Conservation (phyloP, 805 yeast genomes). For the Debaryomyces maramus region DNA sequence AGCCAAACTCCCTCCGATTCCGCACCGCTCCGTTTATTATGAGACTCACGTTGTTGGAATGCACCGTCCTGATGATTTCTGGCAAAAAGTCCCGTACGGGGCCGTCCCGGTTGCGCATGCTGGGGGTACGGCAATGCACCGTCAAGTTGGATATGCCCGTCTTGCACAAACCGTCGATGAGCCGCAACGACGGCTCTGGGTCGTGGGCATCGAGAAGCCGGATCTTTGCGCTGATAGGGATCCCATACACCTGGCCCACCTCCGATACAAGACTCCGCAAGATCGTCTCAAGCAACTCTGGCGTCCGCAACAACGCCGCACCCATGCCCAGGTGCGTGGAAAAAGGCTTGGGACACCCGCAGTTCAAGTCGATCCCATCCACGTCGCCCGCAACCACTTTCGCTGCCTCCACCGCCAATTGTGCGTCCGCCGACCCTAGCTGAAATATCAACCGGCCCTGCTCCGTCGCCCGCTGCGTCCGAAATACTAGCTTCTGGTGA, state of each 20-base stretch:
- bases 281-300: slow-evolving; percentile 74
- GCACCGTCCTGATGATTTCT: slow-evolving; percentile 61
- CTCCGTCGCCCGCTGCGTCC: slow-evolving; percentile 69
- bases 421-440: slow-evolving; percentile 83
- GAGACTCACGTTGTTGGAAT: slow-evolving; percentile 62
- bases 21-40: slow-evolving; percentile 79
- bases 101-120: slow-evolving; percentile 82
- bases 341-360: slow-evolving; percentile 97
- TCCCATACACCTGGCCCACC: slow-evolving; percentile 73
- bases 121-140: slow-evolving; percentile 85
- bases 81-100: slow-evolving; percentile 74
- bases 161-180: slow-evolving; percentile 50
- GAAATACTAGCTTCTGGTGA: slow-evolving; percentile 55
- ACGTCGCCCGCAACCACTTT: slow-evolving; percentile 79
- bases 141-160: slow-evolving; percentile 90
- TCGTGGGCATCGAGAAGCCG: slow-evolving; percentile 67
- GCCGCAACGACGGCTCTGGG: slow-evolving; percentile 48
- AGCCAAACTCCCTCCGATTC: slow-evolving; percentile 51
- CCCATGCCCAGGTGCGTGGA: slow-evolving; percentile 97
- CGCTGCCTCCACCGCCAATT: slow-evolving; percentile 87
- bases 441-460: slow-evolving; percentile 76
- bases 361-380: slow-evolving; percentile 88
- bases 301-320: slow-evolving; percentile 82
- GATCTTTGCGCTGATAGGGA: slow-evolving; percentile 90
- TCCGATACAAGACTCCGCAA: slow-evolving; percentile 65